Evolutionary conservation across 768 basidiomycete genomes (phyloP).

Genomic region (Goffeauzyma gilvescens): DNA sequence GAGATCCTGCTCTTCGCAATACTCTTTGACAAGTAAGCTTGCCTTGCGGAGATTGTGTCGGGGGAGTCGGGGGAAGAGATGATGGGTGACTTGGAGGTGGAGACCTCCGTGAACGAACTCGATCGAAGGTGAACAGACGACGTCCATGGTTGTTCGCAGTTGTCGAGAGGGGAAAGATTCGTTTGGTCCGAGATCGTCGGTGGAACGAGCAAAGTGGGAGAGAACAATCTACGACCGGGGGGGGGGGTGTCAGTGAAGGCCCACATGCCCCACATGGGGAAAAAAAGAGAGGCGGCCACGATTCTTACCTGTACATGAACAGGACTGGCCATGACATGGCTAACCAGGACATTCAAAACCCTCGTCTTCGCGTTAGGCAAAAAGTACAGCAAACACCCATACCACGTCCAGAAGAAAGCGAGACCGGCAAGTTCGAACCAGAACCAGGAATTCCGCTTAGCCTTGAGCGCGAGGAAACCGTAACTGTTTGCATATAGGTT

Average conservation of each 20-base stretch:
- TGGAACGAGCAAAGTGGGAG: conserved; percentile 92
- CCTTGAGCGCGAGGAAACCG: conserved; percentile 37
- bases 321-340: conserved; percentile 69
- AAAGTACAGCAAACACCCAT: conserved; percentile 46
- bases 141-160: conserved; percentile 90
- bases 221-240: conserved; percentile 55
- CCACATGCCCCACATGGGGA: neutral
- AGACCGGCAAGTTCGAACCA: conserved; percentile 53
- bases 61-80: conserved; percentile 86
- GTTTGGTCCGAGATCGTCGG: conserved; percentile 65
- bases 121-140: conserved; percentile 63
- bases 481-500: conserved; percentile 87
- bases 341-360: conserved; percentile 59
- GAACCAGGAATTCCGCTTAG: conserved; percentile 44
- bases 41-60: conserved; percentile 78
- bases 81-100: conserved; percentile 91
- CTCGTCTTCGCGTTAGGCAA: conserved; percentile 54
- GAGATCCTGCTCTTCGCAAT: conserved; percentile 53
- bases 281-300: conserved; percentile 10
- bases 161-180: conserved; percentile 91
- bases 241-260: no score
- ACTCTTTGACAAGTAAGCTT: conserved; percentile 65
- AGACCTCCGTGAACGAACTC: conserved; percentile 92
- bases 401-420: conserved; percentile 80
- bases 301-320: conserved; percentile 83